Base-by-base conservation (phyloP, 768 basidiomycete genomes). In the Pisolithus microcarpus region DNA sequence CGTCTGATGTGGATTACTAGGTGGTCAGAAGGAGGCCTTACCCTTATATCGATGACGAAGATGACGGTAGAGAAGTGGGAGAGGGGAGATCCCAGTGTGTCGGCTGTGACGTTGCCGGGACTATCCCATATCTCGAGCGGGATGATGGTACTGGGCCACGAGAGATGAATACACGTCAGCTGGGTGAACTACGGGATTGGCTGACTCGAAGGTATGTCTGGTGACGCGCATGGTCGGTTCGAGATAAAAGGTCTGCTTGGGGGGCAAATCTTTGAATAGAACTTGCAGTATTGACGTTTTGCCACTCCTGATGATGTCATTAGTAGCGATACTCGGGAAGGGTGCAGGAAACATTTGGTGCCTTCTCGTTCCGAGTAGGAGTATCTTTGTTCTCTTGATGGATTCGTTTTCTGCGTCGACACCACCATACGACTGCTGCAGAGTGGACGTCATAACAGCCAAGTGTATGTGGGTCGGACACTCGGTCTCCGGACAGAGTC, bases 41-140 rank as follows among this genome's bases (percentile, higher is more conserved):
- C 92, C 68, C 92, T 86, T 49, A 96, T 94, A 61, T 98, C 95
- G 56, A 97, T 87, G 24, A 97, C 91, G 57, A 93, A 98, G 49
- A 97, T 82, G 60, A 97, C 77, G 2, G 86, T 84, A 2, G 89
- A 77, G 59, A 96, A 91, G 28, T 87, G 78, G 40, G 83, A 79
- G 36, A 96, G 76, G 7, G 87, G 80, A 7, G 79, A 75, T 19
- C 81, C 84, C 10, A 95, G 76, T n/a, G 82, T 79, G 21, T 91
- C 86, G 11, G 86, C 78, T 4, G 90, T 83, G 50, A 84, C 79
- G 53, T 85, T 91, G 23, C 88, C 89, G 0, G 94, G 95, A 59
- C 91, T 91, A 62, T 96, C 93, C 91, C 91, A 96, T 63, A 97
- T 82, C 64, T 96, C 90, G 36, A 97, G 79, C 1, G 92, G 91